Evolutionary conservation across 75 land plant species (phyloP).

Genomic region (Pinus albicaulis): DNA sequence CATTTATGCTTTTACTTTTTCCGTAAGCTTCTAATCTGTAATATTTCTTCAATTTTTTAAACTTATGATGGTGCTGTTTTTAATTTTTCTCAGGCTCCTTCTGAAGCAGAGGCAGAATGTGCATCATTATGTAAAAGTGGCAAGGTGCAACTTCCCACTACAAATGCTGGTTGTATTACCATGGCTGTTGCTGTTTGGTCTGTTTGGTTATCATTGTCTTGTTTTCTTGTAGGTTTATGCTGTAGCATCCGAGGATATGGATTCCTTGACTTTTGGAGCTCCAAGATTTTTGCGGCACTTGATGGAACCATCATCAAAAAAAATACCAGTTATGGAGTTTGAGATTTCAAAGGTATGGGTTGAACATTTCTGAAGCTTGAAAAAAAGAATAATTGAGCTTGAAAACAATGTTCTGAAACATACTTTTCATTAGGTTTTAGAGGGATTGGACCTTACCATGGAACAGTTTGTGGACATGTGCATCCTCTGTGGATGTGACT

Average conservation of each 20-base stretch:
- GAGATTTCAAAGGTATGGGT: constrained; percentile 69
- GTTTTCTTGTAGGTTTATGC: constrained; percentile 77
- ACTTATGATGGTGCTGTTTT: neutral
- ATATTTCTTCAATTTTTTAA: neutral
- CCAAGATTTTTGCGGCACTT: constrained; percentile 90
- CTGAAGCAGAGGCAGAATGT: constrained; percentile 99
- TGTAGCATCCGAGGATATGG: constrained; percentile 99
- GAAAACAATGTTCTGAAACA: neutral
- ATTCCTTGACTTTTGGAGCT: constrained; percentile 95
- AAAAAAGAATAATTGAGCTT: neutral
- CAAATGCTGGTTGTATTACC: neutral
- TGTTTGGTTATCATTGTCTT: constrained; percentile 1
- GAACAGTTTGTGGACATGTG: constrained; percentile 97
- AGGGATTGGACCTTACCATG: constrained; percentile 82
- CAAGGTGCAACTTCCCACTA: constrained; percentile 50
- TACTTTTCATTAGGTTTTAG: constrained; percentile 60
- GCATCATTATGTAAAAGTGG: constrained; percentile 86
- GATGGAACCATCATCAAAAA: constrained; percentile 94
- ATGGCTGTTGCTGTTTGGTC: constrained; percentile 1
- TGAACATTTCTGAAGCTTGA: neutral
- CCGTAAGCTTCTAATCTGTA: neutral
- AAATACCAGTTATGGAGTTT: constrained; percentile 96
- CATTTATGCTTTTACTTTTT: neutral
- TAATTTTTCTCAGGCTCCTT: constrained; percentile 74
- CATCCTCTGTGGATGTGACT: constrained; percentile 97